phyloP scores from a whole-genome alignment of 768 basidiomycete species.

The Cyathus striatus region DNA sequence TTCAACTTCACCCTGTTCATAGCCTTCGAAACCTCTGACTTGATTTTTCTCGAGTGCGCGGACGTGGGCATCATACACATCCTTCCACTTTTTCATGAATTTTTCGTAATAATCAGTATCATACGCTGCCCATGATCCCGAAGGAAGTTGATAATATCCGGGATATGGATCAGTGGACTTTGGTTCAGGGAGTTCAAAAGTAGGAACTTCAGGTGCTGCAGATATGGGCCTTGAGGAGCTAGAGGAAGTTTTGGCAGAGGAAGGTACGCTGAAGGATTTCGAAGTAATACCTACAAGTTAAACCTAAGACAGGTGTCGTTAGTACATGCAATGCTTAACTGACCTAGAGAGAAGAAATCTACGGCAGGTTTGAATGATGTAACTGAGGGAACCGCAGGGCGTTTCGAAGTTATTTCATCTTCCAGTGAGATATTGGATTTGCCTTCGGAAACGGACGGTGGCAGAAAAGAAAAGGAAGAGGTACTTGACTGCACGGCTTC shows the following conservation, averaged over 20 bases:
- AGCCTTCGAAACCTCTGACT: slow-evolving; percentile 66
- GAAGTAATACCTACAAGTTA: slow-evolving; percentile 1
- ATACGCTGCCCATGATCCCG: slow-evolving; percentile 74
- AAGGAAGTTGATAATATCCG: slow-evolving; percentile 82
- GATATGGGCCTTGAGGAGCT: slow-evolving; percentile 36
- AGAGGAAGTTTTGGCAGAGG: slow-evolving; percentile 17
- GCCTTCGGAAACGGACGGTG: slow-evolving; percentile 55
- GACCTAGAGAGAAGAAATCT: slow-evolving; percentile 71
- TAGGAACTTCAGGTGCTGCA: slow-evolving; percentile 65
- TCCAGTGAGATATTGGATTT: slow-evolving; percentile 55
- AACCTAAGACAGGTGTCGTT: no score
- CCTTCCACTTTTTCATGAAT: slow-evolving; percentile 70
- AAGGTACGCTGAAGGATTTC: slow-evolving; percentile 11
- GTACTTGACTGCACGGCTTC: slow-evolving; percentile 12
- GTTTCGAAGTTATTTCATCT: slow-evolving; percentile 15
- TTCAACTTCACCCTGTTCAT: slow-evolving; percentile 46
- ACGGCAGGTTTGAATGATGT: no score
- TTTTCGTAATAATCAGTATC: slow-evolving; percentile 64
- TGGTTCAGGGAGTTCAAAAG: slow-evolving; percentile 70
- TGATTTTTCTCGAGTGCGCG: slow-evolving; percentile 67
- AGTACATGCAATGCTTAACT: no score
- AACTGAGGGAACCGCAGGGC: slow-evolving; percentile 15
- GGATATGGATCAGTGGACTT: slow-evolving; percentile 75
- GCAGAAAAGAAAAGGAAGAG: slow-evolving; percentile 47
- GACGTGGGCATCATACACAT: slow-evolving; percentile 66